Base-by-base conservation (phyloP, 768 basidiomycete genomes). In the Boletus edulis region DNA sequence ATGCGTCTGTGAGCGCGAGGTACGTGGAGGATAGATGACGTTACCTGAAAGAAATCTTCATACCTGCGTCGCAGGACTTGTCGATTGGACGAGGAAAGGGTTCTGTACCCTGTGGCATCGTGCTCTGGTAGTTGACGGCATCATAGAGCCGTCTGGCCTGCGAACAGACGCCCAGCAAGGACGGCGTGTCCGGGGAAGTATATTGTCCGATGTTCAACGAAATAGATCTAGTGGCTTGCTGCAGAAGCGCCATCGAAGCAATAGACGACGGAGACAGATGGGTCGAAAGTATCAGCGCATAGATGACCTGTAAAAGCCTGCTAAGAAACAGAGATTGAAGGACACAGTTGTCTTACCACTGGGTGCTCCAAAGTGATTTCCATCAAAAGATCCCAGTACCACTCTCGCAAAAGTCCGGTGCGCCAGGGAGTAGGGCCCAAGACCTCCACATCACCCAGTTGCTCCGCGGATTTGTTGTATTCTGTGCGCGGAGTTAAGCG, bases 361-460 rank as follows among this genome's bases (percentile, higher is more conserved):
- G 76, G 69, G 52, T 73, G 67, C 17, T 73, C 69, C 8, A 66
- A 34, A 1, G 74, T 60, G 35, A 75, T 31, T 6, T 55, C 58
- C n/a, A 58, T 54, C 12, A 69, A 41, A 14, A 75, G 37, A 5
- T 63, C 59, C 77, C 78, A 79, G 54, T 73, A 65, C 75, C 74
- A 77, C n/a, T 24, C 35, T n/a, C 60, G 57, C 35, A 11, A 3
- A 11, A 71, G 41, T 14, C 34, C 53, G 20, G 38, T 42, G 15
- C 55, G 32, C 58, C 52, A 61, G 5, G 69, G 61, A 38, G 41
- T 43, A 2, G 75, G 69, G 11, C 69, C 68, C 10, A 70, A 65
- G 10, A 63, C 57, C 31, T 65, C 68, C 9, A 63, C 62, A 27
- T 65, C 44, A 0, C 73, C 75, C 8, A 80, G 59, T 4, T 46